Base-by-base conservation (phyloP, 345 rosid species). In the Hibiscus trionum region DNA sequence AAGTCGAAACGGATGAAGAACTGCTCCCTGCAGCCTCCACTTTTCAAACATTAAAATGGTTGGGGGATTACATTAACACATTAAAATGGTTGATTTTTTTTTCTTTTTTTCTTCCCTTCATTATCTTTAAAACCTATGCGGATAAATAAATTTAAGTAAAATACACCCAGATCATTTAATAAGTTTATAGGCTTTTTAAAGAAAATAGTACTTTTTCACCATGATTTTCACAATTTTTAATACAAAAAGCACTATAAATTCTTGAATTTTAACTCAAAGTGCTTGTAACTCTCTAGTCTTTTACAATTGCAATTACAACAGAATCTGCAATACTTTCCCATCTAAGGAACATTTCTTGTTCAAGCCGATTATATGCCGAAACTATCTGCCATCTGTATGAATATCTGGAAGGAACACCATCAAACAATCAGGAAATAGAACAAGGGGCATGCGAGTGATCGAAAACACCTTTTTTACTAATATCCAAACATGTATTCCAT, bases 401-500 rank as follows among this genome's bases (percentile, higher is more conserved):
- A 37, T 9, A 55, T 14, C 31, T 33, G 17, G 17, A 35, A 55
- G n/a, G 63, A 53, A 70, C 12, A 19, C 17, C 14, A 15, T 5
- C 31, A 11, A 8, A 55, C 17, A 37, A 35, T 19, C 14, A 69
- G 5, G 19, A 46, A 24, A 46, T 46, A 2, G 17, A 31, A 21
- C 33, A 12, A 44, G 15, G 4, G 70, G 70, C 19, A 35, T 65
- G 56, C 9, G 39, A 61, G 26, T 37, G 15, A 39, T 49, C 21
- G 10, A 19, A 53, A 53, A 53, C 27, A 57, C 53, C 27, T 17
- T 47, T 31, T 49, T 21, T 49, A 74, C 78, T 86, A 91, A 68
- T 89, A 85, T 70, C 90, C 91, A 77, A 89, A 91, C 92, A 89
- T 81, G 70, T 84, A 81, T 80, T 95, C 99, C 78, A 88, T 81